phyloP scores from a whole-genome alignment of 495 filamentous ascomycete species.

The Cryomyces antarcticus region DNA sequence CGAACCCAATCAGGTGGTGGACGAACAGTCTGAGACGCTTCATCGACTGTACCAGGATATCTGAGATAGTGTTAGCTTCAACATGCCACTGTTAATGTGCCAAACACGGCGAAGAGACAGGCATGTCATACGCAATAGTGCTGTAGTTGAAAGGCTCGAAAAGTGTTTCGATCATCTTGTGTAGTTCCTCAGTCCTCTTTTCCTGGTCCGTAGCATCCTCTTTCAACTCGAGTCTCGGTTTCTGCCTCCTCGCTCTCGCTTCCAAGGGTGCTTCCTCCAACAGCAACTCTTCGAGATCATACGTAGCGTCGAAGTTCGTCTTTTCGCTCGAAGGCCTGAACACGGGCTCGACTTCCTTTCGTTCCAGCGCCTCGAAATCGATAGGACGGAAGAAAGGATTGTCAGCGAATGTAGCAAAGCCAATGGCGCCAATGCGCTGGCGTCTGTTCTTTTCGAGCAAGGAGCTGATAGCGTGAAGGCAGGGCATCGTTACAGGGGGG shows the following conservation, averaged over 20 bases:
- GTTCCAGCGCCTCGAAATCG: slow-evolving; percentile 69
- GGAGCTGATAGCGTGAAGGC: slow-evolving; percentile 65
- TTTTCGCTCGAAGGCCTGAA: slow-evolving; percentile 90
- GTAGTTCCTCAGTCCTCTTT: slow-evolving; percentile 81
- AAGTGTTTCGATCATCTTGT: slow-evolving; percentile 81
- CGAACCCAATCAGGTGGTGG: too few relatives aligned
- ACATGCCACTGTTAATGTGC: neutral
- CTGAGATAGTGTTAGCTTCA: too few relatives aligned
- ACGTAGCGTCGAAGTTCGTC: slow-evolving; percentile 97
- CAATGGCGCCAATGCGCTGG: slow-evolving; percentile 57
- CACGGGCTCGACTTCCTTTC: slow-evolving; percentile 77
- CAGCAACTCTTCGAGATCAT: slow-evolving; percentile 85
- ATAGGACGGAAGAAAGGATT: slow-evolving; percentile 77
- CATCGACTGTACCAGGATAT: too few relatives aligned
- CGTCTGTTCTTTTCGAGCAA: slow-evolving; percentile 63
- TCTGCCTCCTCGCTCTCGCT: slow-evolving; percentile 77
- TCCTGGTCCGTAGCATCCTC: slow-evolving; percentile 93
- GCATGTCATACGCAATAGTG: slow-evolving; percentile 23
- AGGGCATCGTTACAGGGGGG: slow-evolving; percentile 68
- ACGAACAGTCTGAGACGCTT: too few relatives aligned
- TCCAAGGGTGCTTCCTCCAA: slow-evolving; percentile 91
- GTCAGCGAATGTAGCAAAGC: slow-evolving; percentile 61
- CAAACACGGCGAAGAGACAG: neutral
- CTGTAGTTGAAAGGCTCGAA: slow-evolving; percentile 97
- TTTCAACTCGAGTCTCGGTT: slow-evolving; percentile 74